phyloP scores from a whole-genome alignment of 2,329 filamentous ascomycete genomes.

The Exophiala lecanii-corni region DNA sequence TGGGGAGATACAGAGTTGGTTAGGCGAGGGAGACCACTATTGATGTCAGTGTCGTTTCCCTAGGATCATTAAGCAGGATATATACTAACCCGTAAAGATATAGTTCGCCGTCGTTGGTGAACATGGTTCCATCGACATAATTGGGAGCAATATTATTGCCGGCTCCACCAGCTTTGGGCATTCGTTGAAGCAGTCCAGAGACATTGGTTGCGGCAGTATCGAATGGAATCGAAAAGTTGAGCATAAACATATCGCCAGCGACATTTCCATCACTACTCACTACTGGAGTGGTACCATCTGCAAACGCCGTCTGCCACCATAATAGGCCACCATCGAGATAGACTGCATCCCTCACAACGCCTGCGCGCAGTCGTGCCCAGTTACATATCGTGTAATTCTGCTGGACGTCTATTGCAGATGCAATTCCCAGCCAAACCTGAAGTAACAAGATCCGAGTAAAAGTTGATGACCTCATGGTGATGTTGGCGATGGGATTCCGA shows the following conservation, averaged over 20 bases:
- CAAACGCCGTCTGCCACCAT: slow-evolving; percentile 25
- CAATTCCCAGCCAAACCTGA: not conserved
- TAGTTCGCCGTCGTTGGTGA: slow-evolving; percentile 61
- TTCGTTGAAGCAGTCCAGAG: slow-evolving; percentile 48
- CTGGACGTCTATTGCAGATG: slow-evolving; percentile 12
- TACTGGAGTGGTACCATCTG: slow-evolving; percentile 22
- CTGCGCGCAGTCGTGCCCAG: slow-evolving; percentile 22
- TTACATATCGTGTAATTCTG: slow-evolving; percentile 25
- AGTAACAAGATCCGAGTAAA: not conserved
- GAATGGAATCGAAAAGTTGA: slow-evolving; percentile 58
- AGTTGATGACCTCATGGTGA: slow-evolving; percentile 1
- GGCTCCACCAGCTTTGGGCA: slow-evolving; percentile 46
- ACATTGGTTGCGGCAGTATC: slow-evolving; percentile 47
- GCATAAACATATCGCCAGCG: slow-evolving; percentile 50
- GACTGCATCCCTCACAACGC: slow-evolving; percentile 21
- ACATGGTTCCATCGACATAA: slow-evolving; percentile 60
- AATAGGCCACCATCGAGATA: slow-evolving; percentile 24
- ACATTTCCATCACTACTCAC: slow-evolving; percentile 22
- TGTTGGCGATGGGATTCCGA: not conserved
- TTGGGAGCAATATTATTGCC: slow-evolving; percentile 42
- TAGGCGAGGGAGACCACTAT: slow-evolving; percentile 46
- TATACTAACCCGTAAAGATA: slow-evolving; percentile 50
- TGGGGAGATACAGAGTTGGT: slow-evolving; percentile 32
- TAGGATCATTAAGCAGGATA: not conserved
- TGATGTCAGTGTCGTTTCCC: slow-evolving; percentile 3